Evolutionary conservation across 2,329 filamentous ascomycete genomes (phyloP), one percentile per base, ranked within the genome.

Genomic region (Plenodomus biglobosus): DNA sequence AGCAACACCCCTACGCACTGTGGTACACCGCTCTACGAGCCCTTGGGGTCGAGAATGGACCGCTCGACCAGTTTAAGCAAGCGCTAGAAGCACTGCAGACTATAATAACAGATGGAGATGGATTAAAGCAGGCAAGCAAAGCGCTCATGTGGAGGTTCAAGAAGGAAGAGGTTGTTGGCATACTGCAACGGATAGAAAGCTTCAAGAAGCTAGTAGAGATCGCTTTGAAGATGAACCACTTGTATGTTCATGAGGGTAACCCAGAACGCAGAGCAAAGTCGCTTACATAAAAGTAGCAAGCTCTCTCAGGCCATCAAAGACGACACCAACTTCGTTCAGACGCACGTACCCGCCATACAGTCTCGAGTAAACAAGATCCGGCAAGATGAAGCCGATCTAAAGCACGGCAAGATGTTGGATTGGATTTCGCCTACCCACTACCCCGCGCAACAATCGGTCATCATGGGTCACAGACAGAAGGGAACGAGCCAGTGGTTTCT

Each of bases 401-500:
- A 36, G 3, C 30, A 46, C 20, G 16, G 39, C 24, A 38, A 16
- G 8, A 10, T 52, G 6, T 6, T 40, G 7, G 34, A 30, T 27
- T 78, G 75, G 77, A 58, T 80, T 11, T 69, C 73, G 0, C 54
- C 61, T 2, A 44, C 62, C 3, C 60, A 76, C 27, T 76, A 74
- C 48, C 40, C 42, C 3, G 13, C 60, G 15, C 70, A 78, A 36
- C 77, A 80, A 22, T 64, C 42, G 15, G 74, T 77, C 47, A 67
- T 66, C 16, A 50, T 77, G 5, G 52, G 42, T 3, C 54, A 59
- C 8, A 63, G 69, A 34, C 70, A 79, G 38, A 15, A 48, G 11
- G 70, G 66, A 6, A 80, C 78, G 2, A 73, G 77, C 0, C 48
- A 72, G 40, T 81, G 78, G 78, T 62, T 82, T 2, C 55, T 81